These are phyloP conservation scores for Rhododendron henanense DNA, from an alignment of 148 eudicot species.

Conservation along the genomic window DNA sequence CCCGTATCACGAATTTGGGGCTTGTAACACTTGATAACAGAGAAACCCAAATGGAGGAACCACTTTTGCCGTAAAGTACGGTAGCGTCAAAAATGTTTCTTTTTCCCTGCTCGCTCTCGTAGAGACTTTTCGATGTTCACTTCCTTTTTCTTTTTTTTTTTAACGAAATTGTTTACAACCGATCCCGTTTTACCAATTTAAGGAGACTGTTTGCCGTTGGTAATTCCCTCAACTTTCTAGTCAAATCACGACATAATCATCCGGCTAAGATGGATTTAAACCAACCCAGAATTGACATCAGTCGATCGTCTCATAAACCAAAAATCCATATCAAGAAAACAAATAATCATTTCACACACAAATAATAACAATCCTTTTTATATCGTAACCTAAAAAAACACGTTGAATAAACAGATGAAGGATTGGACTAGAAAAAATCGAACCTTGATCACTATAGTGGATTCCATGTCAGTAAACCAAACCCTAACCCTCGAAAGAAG, in stretches of 20 bases:
- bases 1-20: not conserved
- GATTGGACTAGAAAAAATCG: not conserved
- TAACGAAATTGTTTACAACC: not conserved
- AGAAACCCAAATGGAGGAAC: not conserved
- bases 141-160: not conserved
- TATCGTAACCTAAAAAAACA: not conserved
- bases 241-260: not conserved
- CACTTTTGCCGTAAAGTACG: not conserved
- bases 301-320: not conserved
- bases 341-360: not conserved
- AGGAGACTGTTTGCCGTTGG: not conserved
- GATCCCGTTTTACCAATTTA: not conserved
- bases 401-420: not conserved
- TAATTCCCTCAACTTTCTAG: not conserved
- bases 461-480: not conserved
- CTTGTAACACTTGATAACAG: not conserved
- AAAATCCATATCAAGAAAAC: not conserved
- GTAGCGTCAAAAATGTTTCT: not conserved
- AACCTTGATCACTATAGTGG: slow-evolving; percentile 4
- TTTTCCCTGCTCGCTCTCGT: not conserved
- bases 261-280: not conserved
- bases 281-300: not conserved
- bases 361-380: not conserved
- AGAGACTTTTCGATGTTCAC: not conserved
- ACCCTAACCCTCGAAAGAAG: not conserved